These are phyloP conservation scores for Musa troglodytarum DNA, from an alignment of 176 grass and related monocot genomes.

Conservation along the genomic window DNA sequence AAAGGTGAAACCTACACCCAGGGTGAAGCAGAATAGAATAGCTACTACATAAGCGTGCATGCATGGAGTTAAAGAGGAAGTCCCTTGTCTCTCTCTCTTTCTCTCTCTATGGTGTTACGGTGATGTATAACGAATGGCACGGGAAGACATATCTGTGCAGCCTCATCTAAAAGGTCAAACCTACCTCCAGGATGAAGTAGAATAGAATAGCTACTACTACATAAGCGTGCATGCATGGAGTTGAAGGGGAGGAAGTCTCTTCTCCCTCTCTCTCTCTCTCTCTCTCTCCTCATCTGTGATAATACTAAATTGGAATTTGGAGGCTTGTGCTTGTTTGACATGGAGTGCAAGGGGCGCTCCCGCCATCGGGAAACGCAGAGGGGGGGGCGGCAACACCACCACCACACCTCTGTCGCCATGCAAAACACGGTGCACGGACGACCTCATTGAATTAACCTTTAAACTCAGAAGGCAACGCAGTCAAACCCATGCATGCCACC, in stretches of 20 bases:
- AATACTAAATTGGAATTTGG: constrained; percentile 41
- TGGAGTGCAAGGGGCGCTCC: constrained; percentile 14
- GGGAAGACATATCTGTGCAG: not conserved
- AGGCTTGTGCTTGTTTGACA: constrained; percentile 56
- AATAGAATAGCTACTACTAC: not conserved
- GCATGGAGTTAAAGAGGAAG: not conserved
- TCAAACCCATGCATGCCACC: not conserved
- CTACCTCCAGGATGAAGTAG: not conserved
- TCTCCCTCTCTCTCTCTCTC: not conserved
- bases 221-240: constrained; percentile 21
- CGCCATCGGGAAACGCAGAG: constrained; percentile 34
- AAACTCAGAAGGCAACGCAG: too few relatives aligned
- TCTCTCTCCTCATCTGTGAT: not conserved
- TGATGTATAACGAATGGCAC: not conserved
- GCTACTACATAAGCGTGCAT: constrained; percentile 19
- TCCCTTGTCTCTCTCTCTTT: not conserved
- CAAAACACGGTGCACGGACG: not conserved
- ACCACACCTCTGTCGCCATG: constrained; percentile 51
- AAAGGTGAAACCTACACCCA: not conserved
- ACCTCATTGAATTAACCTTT: not conserved
- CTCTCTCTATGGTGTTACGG: not conserved
- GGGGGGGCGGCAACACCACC: constrained; percentile 41
- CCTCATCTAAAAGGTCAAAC: not conserved
- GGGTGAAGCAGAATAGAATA: not conserved
- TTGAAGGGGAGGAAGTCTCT: not conserved